Evolutionary conservation across 2,329 filamentous ascomycete species (phyloP), one percentile per base, ranked within the genome.

Genomic region (Fusarium verticillioides): DNA sequence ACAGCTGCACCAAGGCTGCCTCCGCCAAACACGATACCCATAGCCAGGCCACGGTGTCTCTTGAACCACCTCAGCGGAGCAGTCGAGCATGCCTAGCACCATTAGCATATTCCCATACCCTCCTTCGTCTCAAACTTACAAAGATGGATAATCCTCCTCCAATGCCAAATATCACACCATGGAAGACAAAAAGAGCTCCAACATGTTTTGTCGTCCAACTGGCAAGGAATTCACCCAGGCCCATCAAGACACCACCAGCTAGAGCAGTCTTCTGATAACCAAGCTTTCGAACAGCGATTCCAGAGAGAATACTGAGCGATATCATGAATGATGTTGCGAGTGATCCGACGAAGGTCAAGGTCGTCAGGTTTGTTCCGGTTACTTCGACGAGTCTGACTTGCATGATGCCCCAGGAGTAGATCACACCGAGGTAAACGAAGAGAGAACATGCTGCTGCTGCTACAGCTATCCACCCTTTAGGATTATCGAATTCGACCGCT

Each of bases 361-460:
- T 80, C 7, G 78, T 79, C 13, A 80, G 37, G 5, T 61, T 75
- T 0, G 79, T 68, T 9, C 67, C 67, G 0, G 75, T 77, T 1
- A 77, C 75, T 23, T 78, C 75, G 11, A 78, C 73, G 2, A 80
- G 75, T 21, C 72, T 58, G 26, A 80, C 72, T 56, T 80, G 79
- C 66, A 80, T 76, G 15, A 80, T 79, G 30, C 79, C 79, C 75
- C 78, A 80, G 0, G 79, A 80, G 52, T 80, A 80, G n/a, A 80
- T 60, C 15, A 80, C 74, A 0, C 79, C 79, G 1, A 80, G 76
- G 23, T 80, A 80, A 3, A 80, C 70, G 4, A 80, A 80, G 3
- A 80, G 34, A 0, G 75, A 76, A 18, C 75, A 77, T 4, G 75
- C 61, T 18, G 75, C 75, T 6, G 75, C 75, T 9, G 42, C 30